These are phyloP conservation scores for Conringia planisiliqua DNA, from an alignment of 345 rosid genomes.

Conservation along the genomic window DNA sequence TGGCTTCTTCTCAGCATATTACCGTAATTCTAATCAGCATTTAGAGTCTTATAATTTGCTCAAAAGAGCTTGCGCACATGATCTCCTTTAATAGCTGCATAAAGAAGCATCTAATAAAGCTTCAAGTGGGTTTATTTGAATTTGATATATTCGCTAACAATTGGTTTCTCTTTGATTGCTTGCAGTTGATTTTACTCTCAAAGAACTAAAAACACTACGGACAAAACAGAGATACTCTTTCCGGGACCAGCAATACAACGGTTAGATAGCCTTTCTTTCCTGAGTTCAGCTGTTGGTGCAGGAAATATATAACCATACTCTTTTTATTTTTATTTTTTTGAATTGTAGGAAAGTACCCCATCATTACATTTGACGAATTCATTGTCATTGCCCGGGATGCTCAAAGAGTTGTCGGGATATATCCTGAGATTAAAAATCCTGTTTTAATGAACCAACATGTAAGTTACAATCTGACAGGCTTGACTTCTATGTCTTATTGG, in stretches of 20 bases:
- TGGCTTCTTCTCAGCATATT: slow-evolving; percentile 2
- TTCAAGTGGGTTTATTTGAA: slow-evolving; percentile 1
- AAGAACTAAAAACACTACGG: slow-evolving; percentile 69
- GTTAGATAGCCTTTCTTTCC: slow-evolving; percentile 32
- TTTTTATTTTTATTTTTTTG: slow-evolving; percentile 15
- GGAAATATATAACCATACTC: not conserved
- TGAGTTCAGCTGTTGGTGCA: not conserved
- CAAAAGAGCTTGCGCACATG: not conserved
- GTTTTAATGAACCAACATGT: slow-evolving; percentile 79
- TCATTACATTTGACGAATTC: slow-evolving; percentile 87
- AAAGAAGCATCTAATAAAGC: not conserved
- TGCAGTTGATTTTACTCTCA: slow-evolving; percentile 84
- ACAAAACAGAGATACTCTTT: slow-evolving; percentile 70
- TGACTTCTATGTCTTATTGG: not conserved
- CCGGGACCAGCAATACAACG: slow-evolving; percentile 84
- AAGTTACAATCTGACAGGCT: slow-evolving; percentile 32
- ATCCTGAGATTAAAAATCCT: slow-evolving; percentile 96
- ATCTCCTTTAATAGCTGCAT: not conserved
- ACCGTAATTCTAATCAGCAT: not conserved
- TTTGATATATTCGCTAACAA: not conserved
- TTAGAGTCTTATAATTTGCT: not conserved
- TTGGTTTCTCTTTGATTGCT: not conserved
- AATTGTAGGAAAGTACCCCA: slow-evolving; percentile 66
- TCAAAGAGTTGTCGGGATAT: slow-evolving; percentile 85
- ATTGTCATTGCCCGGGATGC: slow-evolving; percentile 78